Conservation (phyloP, 495 filamentous ascomycete species). For the Hypoxylon perforatum region DNA sequence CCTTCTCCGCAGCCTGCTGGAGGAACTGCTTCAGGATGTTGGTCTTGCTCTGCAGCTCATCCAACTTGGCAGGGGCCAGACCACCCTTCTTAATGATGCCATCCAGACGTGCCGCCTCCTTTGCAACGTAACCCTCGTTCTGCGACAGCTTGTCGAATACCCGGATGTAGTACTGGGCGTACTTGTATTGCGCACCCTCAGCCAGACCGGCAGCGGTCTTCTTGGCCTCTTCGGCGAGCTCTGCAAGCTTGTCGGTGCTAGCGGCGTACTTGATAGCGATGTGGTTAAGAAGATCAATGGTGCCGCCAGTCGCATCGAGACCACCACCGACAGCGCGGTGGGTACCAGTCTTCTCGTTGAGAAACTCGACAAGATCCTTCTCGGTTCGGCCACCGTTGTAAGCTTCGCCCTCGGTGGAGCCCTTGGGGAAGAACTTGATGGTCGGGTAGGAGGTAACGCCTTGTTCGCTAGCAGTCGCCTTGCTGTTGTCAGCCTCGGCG, state of each 20-base stretch:
- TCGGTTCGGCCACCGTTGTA: slow-evolving; percentile 86
- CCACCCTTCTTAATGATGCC: slow-evolving; percentile 86
- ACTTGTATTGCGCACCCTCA: slow-evolving; percentile 71
- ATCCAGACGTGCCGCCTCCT: slow-evolving; percentile 85
- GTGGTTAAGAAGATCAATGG: slow-evolving; percentile 78
- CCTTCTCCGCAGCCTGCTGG: slow-evolving; percentile 47
- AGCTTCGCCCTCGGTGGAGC: slow-evolving; percentile 74
- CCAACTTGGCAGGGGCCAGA: slow-evolving; percentile 84
- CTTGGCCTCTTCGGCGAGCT: slow-evolving; percentile 72
- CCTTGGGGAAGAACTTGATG: slow-evolving; percentile 97
- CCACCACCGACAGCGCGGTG: slow-evolving; percentile 85
- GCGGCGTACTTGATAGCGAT: slow-evolving; percentile 75
- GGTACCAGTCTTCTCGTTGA: slow-evolving; percentile 91
- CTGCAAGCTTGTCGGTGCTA: slow-evolving; percentile 65
- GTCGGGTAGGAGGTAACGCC: slow-evolving; percentile 90
- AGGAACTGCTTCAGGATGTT: slow-evolving; percentile 90
- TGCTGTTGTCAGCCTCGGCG: slow-evolving; percentile 85
- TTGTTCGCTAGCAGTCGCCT: slow-evolving; percentile 78
- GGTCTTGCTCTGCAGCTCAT: slow-evolving; percentile 85
- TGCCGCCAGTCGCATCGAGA: slow-evolving; percentile 83
- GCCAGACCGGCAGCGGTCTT: slow-evolving; percentile 74
- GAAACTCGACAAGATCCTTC: slow-evolving; percentile 78
- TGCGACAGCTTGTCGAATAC: slow-evolving; percentile 84
- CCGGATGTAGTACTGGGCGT: slow-evolving; percentile 92
- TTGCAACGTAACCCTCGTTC: slow-evolving; percentile 80